phyloP scores from a whole-genome alignment of 1,139 yeast genomes.

The Starmera stellimalicola region DNA sequence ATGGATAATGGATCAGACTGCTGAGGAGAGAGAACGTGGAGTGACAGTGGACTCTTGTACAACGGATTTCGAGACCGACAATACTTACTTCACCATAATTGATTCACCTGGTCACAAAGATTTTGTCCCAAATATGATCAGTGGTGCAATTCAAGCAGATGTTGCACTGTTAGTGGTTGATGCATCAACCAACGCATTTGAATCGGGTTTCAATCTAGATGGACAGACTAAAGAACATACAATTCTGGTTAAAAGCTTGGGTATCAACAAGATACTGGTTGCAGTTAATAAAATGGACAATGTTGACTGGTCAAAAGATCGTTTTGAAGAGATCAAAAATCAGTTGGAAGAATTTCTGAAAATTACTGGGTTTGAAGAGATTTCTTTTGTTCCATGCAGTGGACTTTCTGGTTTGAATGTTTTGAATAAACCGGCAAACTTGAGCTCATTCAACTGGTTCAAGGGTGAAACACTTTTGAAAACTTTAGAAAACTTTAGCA shows the following conservation, averaged over 20 bases:
- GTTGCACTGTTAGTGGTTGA: slow-evolving; percentile 46
- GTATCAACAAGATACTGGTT: slow-evolving; percentile 65
- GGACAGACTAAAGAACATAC: slow-evolving; percentile 97
- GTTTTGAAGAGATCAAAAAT: slow-evolving; percentile 53
- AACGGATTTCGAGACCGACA: slow-evolving; percentile 64
- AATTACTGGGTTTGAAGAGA: slow-evolving; percentile 48
- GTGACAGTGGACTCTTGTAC: slow-evolving; percentile 92
- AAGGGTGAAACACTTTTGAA: slow-evolving; percentile 56
- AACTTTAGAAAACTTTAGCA: slow-evolving; percentile 34
- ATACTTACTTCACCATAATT: slow-evolving; percentile 68
- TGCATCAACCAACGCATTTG: slow-evolving; percentile 76
- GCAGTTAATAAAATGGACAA: slow-evolving; percentile 88
- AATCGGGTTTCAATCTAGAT: slow-evolving; percentile 74
- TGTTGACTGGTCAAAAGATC: slow-evolving; percentile 52
- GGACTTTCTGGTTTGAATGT: slow-evolving; percentile 84
- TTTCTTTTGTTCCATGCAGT: slow-evolving; percentile 73
- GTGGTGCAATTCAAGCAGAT: slow-evolving; percentile 88
- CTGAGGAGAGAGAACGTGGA: slow-evolving; percentile 82
- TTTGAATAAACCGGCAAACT: slow-evolving; percentile 27
- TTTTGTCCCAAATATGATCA: slow-evolving; percentile 97
- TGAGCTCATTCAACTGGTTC: slow-evolving; percentile 42
- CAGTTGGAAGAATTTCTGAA: slow-evolving; percentile 54
- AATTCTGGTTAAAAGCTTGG: slow-evolving; percentile 70
- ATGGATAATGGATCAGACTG: slow-evolving; percentile 95
- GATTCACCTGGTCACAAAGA: slow-evolving; percentile 99